A percentile compares a stretch with the other conserved stretches of the same genome.
Conservation (phyloP, 305 asterid genomes). For the Rubia peregrina region DNA sequence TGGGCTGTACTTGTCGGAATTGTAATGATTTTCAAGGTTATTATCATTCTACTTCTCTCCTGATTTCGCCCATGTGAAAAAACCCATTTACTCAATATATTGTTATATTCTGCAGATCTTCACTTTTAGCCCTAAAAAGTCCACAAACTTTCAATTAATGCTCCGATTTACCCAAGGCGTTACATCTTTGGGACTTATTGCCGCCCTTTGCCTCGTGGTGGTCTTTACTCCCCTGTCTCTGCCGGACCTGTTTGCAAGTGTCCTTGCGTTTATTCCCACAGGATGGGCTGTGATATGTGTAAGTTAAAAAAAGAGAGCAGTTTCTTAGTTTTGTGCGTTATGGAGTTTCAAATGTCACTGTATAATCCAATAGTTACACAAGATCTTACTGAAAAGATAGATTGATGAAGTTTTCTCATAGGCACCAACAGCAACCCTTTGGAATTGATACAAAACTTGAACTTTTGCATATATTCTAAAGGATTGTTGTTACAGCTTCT, state of each 20-base stretch:
- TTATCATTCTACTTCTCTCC: conserved; percentile 12
- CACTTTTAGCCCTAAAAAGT: conserved; percentile 73
- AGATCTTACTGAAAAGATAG: neutral
- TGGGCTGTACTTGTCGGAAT: conserved; percentile 85
- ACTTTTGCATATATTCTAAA: neutral
- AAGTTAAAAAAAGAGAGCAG: conserved; percentile 28
- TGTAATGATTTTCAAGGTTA: conserved; percentile 80
- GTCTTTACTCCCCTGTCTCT: conserved; percentile 57
- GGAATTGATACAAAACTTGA: neutral
- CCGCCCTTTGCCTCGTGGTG: conserved; percentile 73
- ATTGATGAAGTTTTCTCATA: no score
- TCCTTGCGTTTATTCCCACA: conserved; percentile 94
- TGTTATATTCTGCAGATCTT: conserved; percentile 46
- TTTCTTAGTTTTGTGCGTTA: neutral
- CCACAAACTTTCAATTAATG: conserved; percentile 83
- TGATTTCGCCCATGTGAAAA: neutral
- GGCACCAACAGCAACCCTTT: no score
- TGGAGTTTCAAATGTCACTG: neutral
- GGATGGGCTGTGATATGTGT: conserved; percentile 90
- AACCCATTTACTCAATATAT: neutral
- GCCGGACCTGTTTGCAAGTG: conserved; percentile 81
- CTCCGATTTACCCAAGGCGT: conserved; percentile 93
- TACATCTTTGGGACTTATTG: conserved; percentile 72
- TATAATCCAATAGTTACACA: neutral
- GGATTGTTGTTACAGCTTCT: neutral